Percentiles rank a stretch among this genome's conserved stretches.
phyloP scores from a whole-genome alignment of 2,329 filamentous ascomycete genomes.

The Fusarium nelsonii region DNA sequence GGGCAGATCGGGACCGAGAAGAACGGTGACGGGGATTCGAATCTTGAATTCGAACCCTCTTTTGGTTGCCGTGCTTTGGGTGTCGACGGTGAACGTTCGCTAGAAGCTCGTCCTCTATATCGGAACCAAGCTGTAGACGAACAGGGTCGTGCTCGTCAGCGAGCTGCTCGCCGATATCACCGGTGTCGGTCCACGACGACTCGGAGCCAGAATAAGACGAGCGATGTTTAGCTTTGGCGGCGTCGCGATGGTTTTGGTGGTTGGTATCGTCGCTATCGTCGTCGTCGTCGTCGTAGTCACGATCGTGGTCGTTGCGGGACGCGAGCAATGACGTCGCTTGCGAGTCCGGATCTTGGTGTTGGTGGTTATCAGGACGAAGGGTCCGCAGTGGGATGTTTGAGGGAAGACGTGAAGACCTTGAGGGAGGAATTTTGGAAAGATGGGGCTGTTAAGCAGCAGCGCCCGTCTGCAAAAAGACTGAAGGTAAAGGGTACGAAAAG shows the following conservation, averaged over 20 bases:
- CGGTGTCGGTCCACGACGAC: constrained; percentile 92
- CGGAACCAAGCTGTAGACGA: constrained; percentile 74
- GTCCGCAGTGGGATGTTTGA: constrained; percentile 91
- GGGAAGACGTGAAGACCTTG: constrained; percentile 74
- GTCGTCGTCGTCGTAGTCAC: constrained; percentile 57
- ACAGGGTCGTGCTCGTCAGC: constrained; percentile 85
- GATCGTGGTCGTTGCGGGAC: constrained; percentile 55
- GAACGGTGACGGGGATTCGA: constrained; percentile 56
- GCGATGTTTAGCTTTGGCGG: constrained; percentile 30
- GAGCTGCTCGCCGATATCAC: constrained; percentile 92
- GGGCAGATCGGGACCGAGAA: constrained; percentile 56
- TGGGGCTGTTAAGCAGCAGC: constrained; percentile 83
- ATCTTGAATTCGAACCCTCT: constrained; percentile 77
- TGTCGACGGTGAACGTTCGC: constrained; percentile 62
- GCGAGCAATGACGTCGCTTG: constrained; percentile 54
- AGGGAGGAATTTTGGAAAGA: constrained; percentile 86
- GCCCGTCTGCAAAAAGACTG: constrained; percentile 66
- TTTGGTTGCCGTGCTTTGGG: constrained; percentile 56
- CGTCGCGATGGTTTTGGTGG: constrained; percentile 51
- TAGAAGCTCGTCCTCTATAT: constrained; percentile 72
- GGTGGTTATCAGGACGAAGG: constrained; percentile 59
- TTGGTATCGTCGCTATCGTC: constrained; percentile 50
- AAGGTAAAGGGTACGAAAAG: constrained; percentile 52
- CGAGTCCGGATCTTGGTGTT: constrained; percentile 57
- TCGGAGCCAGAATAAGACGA: constrained; percentile 68